These are phyloP conservation scores for Morella rubra DNA, from an alignment of 306 rosid species.

Conservation along the genomic window DNA sequence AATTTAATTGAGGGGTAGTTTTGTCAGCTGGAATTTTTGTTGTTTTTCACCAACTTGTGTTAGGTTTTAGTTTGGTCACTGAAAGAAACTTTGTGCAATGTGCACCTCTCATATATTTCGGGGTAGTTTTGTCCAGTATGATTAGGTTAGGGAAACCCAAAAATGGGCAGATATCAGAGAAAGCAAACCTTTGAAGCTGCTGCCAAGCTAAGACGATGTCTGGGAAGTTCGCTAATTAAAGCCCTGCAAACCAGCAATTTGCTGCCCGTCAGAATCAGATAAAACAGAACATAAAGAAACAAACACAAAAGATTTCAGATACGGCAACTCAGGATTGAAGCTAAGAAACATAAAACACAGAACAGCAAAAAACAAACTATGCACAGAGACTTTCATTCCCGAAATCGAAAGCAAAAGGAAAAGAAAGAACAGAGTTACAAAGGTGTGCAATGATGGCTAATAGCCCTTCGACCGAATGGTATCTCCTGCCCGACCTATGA, in stretches of 20 bases:
- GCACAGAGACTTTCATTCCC: no score
- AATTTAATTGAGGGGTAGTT: conserved; percentile 19
- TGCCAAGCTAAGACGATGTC: conserved; percentile 28
- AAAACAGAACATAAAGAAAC: conserved; percentile 20
- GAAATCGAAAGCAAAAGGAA: no score
- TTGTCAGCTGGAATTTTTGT: conserved; percentile 17
- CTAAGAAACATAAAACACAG: not conserved
- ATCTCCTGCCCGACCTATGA: no score
- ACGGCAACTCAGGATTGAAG: not conserved
- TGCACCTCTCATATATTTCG: conserved; percentile 25
- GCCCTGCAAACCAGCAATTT: conserved; percentile 14
- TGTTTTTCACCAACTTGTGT: not conserved
- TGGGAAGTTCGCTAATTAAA: conserved; percentile 31
- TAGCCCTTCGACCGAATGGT: no score
- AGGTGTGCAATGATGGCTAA: no score
- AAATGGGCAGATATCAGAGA: not conserved
- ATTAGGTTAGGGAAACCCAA: conserved; percentile 23
- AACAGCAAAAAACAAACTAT: no score
- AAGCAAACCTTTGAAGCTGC: conserved; percentile 13
- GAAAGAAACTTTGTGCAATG: not conserved
- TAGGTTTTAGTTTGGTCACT: conserved; percentile 7
- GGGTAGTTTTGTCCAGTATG: conserved; percentile 31
- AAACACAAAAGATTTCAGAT: not conserved
- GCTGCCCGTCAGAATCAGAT: not conserved
- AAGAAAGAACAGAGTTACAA: no score